Evolutionary conservation across 192 early-diverging fungal species (phyloP).

Genomic region (Coemansia sp.): DNA sequence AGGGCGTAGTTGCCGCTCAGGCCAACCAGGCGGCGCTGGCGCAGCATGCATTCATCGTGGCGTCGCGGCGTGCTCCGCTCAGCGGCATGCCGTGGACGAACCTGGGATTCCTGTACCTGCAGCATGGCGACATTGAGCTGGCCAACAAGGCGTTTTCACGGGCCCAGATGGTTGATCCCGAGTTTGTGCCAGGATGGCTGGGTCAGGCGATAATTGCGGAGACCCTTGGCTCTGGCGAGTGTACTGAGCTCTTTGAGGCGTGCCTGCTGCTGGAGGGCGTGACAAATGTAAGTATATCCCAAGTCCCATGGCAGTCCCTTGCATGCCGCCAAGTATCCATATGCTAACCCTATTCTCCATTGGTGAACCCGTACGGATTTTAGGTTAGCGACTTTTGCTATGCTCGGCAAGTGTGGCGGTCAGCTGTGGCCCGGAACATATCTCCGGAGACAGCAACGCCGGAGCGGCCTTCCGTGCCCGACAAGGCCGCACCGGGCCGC

Average conservation of each 20-base stretch:
- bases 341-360: background rate
- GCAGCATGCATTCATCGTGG: conserved; percentile 81
- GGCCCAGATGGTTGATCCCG: conserved; percentile 73
- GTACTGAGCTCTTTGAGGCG: conserved; percentile 69
- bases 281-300: conserved; percentile 15
- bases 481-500: conserved; percentile 1
- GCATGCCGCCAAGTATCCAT: background rate
- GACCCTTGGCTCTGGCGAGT: conserved; percentile 46
- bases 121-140: conserved; percentile 63
- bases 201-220: conserved; percentile 80
- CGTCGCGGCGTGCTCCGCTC: conserved; percentile 61
- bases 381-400: conserved; percentile 61
- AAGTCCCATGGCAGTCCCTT: too few relatives aligned
- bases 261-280: conserved; percentile 64
- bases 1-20: conserved; percentile 58
- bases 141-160: conserved; percentile 65
- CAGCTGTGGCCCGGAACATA: background rate
- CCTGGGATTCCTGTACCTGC: conserved; percentile 73
- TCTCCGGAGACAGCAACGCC: background rate
- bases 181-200: conserved; percentile 70
- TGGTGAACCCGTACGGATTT: background rate
- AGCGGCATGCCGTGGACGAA: conserved; percentile 74
- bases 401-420: conserved; percentile 38
- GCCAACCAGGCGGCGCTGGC: conserved; percentile 51
- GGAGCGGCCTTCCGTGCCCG: conserved; percentile 1